These are phyloP conservation scores for Strobilomyces echinocephalus DNA, from an alignment of 768 basidiomycete genomes.

Conservation along the genomic window DNA sequence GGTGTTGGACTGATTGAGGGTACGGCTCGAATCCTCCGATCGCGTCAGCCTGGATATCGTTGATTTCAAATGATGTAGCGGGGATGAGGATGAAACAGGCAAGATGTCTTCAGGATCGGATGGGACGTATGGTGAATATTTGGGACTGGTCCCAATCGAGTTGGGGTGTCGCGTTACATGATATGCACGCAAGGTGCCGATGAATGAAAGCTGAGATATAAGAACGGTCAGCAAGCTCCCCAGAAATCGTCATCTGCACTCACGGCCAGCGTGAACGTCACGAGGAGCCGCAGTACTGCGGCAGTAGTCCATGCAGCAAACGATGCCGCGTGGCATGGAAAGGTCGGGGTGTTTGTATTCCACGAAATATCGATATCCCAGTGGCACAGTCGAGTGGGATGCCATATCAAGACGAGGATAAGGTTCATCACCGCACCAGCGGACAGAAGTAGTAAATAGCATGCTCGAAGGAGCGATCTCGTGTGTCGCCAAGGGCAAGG, in stretches of 20 bases:
- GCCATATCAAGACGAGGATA: slow-evolving; percentile 52
- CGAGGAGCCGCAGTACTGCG: slow-evolving; percentile 45
- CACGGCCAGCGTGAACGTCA: slow-evolving; percentile 53
- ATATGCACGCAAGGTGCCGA: slow-evolving; percentile 18
- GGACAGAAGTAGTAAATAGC: slow-evolving; percentile 46
- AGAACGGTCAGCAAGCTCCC: slow-evolving; percentile 3
- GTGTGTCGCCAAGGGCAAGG: slow-evolving; percentile 8
- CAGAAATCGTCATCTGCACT: slow-evolving; percentile 20
- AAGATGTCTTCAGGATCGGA: slow-evolving; percentile 21
- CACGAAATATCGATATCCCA: slow-evolving; percentile 68
- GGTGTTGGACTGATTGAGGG: slow-evolving; percentile 16
- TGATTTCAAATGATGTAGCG: slow-evolving; percentile 12
- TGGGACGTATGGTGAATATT: slow-evolving; percentile 15
- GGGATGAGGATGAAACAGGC: slow-evolving; percentile 14
- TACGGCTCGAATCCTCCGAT: slow-evolving; percentile 19
- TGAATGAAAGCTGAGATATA: slow-evolving; percentile 20
- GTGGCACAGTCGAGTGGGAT: slow-evolving; percentile 45
- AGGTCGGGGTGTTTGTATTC: slow-evolving; percentile 35
- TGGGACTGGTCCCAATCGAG: slow-evolving; percentile 1
- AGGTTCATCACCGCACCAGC: slow-evolving; percentile 53
- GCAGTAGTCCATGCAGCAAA: slow-evolving; percentile 56
- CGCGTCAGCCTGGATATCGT: slow-evolving; percentile 4
- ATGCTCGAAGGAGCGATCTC: slow-evolving; percentile 33
- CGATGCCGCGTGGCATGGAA: slow-evolving; percentile 13
- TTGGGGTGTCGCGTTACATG: slow-evolving; percentile 16